A percentile compares a stretch with the other conserved stretches of the same genome.
phyloP scores from a whole-genome alignment of 2,329 filamentous ascomycete genomes.

The Trichoderma polysporum region DNA sequence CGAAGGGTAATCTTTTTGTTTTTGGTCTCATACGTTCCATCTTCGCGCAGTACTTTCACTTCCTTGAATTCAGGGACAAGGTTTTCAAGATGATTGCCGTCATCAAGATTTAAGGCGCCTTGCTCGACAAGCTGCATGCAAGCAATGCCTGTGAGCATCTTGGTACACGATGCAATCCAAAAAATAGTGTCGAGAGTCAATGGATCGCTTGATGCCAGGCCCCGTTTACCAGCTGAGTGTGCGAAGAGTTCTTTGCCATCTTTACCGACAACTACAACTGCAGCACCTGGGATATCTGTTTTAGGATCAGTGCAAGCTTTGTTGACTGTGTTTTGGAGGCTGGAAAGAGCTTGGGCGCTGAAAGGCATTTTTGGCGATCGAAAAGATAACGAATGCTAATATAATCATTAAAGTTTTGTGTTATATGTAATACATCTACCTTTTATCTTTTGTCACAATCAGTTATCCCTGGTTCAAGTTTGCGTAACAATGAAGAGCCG shows the following conservation, averaged over 20 bases:
- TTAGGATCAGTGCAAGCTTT: not conserved
- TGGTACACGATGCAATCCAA: slow-evolving; percentile 13
- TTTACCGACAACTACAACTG: slow-evolving; percentile 1
- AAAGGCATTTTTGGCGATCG: not conserved
- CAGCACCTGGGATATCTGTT: not conserved
- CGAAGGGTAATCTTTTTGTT: slow-evolving; percentile 2
- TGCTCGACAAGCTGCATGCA: slow-evolving; percentile 16
- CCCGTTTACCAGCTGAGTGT: slow-evolving; percentile 1
- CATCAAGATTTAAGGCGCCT: not conserved
- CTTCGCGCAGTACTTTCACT: slow-evolving; percentile 4
- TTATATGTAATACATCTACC: not conserved
- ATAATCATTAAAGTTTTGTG: not conserved
- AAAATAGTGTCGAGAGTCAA: not conserved
- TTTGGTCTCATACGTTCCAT: not conserved
- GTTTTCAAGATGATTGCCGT: not conserved
- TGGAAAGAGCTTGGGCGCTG: not conserved
- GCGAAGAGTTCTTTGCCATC: slow-evolving; percentile 7
- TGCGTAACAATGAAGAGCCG: not conserved
- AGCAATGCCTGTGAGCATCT: slow-evolving; percentile 4
- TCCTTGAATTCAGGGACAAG: not conserved
- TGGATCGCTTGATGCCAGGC: not conserved
- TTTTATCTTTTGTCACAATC: not conserved
- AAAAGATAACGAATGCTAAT: not conserved
- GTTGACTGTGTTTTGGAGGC: not conserved
- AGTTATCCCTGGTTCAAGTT: not conserved